Percentiles rank a stretch among this genome's conserved stretches.
Evolutionary conservation across 2,329 filamentous ascomycete species (phyloP).

Genomic region (Rhinocladiella similis): DNA sequence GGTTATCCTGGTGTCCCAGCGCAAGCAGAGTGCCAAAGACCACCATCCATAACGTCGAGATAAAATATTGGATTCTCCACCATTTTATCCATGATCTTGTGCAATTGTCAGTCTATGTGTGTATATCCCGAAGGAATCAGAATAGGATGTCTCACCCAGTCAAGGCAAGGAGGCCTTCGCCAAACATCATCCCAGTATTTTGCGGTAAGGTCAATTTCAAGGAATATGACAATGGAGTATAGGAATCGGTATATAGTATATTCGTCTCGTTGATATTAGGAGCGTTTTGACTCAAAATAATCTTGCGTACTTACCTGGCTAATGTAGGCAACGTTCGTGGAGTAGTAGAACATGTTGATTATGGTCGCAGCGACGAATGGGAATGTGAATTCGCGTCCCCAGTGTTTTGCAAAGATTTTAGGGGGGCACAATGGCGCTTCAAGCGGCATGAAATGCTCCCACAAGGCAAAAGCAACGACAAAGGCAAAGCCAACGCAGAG

Average conservation of each 20-base stretch:
- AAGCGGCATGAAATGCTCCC: constrained; percentile 41
- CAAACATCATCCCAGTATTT: background rate
- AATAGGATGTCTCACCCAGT: no score
- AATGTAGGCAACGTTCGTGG: background rate
- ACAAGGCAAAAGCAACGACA: constrained; percentile 40
- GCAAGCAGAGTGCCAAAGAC: constrained; percentile 49
- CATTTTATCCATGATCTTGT: constrained; percentile 30
- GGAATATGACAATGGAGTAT: background rate
- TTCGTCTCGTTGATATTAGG: constrained; percentile 37
- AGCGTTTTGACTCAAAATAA: constrained; percentile 16
- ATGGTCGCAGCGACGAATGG: constrained; percentile 48
- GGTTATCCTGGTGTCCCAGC: constrained; percentile 44
- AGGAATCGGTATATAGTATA: background rate
- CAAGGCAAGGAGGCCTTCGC: background rate
- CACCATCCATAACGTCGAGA: constrained; percentile 46
- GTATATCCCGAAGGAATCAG: background rate
- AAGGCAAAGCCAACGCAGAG: constrained; percentile 38
- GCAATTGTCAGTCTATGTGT: background rate
- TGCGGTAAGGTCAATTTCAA: background rate
- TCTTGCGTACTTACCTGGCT: background rate
- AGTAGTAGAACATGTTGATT: constrained; percentile 55
- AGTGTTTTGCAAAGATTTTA: constrained; percentile 45
- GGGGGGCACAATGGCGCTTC: constrained; percentile 46
- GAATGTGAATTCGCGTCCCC: constrained; percentile 49
- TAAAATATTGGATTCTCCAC: constrained; percentile 48